A percentile compares a stretch with the other conserved stretches of the same genome.
phyloP scores from a whole-genome alignment of 768 basidiomycete species.

The Mrakia blollopis region DNA sequence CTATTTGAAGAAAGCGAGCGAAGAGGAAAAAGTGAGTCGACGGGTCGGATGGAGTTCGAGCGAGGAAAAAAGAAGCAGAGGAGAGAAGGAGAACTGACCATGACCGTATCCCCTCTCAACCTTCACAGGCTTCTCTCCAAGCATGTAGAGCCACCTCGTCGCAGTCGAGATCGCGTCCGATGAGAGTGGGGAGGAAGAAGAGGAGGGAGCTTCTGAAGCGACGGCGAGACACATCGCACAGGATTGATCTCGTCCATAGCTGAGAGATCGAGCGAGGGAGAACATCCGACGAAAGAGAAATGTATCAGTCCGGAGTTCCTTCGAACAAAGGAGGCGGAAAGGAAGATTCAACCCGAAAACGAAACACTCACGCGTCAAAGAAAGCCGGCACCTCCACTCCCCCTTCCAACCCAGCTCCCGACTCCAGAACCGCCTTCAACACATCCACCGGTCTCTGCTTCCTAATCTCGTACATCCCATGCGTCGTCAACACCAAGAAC shows the following conservation, averaged over 20 bases:
- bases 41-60: too few species aligned
- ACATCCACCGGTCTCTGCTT: conserved; percentile 83
- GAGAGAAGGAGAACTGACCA: not conserved
- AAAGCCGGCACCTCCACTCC: conserved; percentile 81
- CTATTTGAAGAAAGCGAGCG: not conserved
- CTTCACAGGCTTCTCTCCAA: conserved; percentile 55
- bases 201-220: conserved; percentile 47
- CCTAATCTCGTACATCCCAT: conserved; percentile 70
- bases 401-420: conserved; percentile 40
- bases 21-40: not conserved
- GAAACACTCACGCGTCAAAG: conserved; percentile 69
- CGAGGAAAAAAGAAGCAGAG: not conserved
- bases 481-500: conserved; percentile 83
- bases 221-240: conserved; percentile 87
- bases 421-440: conserved; percentile 72
- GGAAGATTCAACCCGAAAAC: too few species aligned
- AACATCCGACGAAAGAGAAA: not conserved
- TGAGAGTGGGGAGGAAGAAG: conserved; percentile 51
- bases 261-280: conserved; percentile 40
- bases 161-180: conserved; percentile 31
- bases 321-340: not conserved
- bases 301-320: too few species aligned
- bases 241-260: conserved; percentile 86
- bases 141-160: conserved; percentile 40
- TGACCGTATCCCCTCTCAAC: conserved; percentile 36